Base-by-base conservation (phyloP, 257 asterid species). In the Perilla frutescens region DNA sequence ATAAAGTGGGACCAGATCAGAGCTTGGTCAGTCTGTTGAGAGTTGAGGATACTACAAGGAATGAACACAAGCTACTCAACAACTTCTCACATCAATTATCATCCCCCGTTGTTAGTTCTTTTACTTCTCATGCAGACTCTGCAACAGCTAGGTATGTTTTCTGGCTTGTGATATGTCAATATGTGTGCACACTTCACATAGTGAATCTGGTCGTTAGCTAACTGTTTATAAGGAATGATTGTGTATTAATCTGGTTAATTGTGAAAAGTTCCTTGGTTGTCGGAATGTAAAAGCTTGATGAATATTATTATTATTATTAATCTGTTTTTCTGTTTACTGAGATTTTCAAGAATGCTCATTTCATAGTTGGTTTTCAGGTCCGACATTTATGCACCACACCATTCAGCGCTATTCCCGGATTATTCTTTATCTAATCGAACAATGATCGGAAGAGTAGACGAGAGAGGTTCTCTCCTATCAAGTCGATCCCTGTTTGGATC, bases 351-450 rank as follows among this genome's bases (percentile, higher is more conserved):
- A 57, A 59, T n/a, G 56, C 62, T 66, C 61, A 75, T 15, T 44
- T 76, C 66, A 54, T 56, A 41, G 13, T 56, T 67, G 34, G 13
- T 77, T 83, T 75, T 82, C 88, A 93, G 97, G 87, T 56, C 87
- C 12, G 90, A 82, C 66, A 76, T 77, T 51, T 86, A 83, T 68
- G 56, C 70, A 10, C 12, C 87, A 13, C 84, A 65, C 66, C 84
- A 84, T 77, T 59, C 90, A 31, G 55, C 87, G 20, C 49, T 77
- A 1, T 74, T 62, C 65, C 55, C 80, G 0, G 76, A 62, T 62
- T 78, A 60, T 66, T 51, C 40, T 68, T 55, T 72, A 36, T 14
- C 85, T 47, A 65, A 32, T 9, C 76, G 81, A 72, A 44, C 82
- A 5, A 32, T 70, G 8, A 1, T 53, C 7, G 77, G 68, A 49